A percentile compares a stretch with the other conserved stretches of the same genome.
phyloP scores from a whole-genome alignment of 2,329 filamentous ascomycete genomes.

The Microdochium bolleyi region DNA sequence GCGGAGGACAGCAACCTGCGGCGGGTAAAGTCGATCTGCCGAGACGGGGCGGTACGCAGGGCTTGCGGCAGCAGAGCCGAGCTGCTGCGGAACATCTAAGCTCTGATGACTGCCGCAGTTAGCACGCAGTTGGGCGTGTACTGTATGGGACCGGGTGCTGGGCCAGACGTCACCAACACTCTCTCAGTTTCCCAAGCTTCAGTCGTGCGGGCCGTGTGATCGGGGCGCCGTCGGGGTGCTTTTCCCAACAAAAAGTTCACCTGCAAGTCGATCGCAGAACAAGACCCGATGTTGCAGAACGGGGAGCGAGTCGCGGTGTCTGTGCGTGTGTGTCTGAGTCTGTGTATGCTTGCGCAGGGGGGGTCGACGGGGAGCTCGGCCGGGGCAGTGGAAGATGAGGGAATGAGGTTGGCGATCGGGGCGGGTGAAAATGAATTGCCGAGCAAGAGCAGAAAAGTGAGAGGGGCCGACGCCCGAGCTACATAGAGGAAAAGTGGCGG shows the following conservation, averaged over 20 bases:
- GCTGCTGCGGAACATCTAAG: not conserved
- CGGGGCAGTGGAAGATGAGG: not conserved
- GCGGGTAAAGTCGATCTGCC: not conserved
- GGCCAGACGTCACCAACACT: not conserved
- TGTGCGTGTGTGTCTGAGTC: not conserved
- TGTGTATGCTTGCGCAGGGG: not conserved
- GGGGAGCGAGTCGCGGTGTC: not conserved
- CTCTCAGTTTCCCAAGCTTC: not conserved
- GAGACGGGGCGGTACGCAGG: not conserved
- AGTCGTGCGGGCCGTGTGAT: no score
- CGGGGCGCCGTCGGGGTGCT: no score
- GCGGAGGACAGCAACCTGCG: slow-evolving; percentile 35
- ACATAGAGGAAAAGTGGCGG: no score
- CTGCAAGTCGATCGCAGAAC: not conserved
- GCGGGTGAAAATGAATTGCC: slow-evolving; percentile 3
- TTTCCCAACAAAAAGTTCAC: not conserved
- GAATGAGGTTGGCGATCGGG: not conserved
- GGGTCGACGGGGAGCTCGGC: no score
- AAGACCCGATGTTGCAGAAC: not conserved
- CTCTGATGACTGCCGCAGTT: no score
- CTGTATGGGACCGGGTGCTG: no score
- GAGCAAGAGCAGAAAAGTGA: not conserved
- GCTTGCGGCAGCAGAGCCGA: not conserved
- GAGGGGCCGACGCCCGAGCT: not conserved
- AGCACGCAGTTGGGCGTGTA: no score